A percentile compares a stretch with the other conserved stretches of the same genome.
Evolutionary conservation across 805 yeast species (phyloP).

Genomic region (Schwanniomyces pseudopolymorphus): DNA sequence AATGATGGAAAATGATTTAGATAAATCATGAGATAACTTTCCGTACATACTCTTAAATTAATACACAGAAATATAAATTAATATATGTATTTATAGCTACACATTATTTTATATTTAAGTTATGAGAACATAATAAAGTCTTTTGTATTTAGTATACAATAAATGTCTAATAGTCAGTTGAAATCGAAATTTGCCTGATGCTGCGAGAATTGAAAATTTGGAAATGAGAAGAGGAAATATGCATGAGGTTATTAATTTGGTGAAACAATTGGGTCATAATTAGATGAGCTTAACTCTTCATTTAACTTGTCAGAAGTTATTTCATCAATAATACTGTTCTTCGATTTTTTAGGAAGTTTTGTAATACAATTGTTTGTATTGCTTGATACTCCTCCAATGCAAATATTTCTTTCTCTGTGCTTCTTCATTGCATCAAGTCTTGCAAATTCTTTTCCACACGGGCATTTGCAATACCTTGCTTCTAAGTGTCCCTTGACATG

Average conservation of each 20-base stretch:
- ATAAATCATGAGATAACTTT: neutral
- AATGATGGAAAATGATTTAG: neutral
- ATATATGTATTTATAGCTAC: neutral
- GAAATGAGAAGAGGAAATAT: neutral
- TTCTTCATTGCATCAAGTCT: slow-evolving; percentile 85
- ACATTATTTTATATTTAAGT: neutral
- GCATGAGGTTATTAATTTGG: neutral
- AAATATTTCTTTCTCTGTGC: slow-evolving; percentile 77
- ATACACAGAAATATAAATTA: neutral
- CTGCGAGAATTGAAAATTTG: neutral
- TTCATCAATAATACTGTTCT: slow-evolving; percentile 9
- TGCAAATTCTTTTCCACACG: slow-evolving; percentile 92
- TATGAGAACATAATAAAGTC: neutral
- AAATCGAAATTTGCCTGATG: neutral
- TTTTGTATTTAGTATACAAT: neutral
- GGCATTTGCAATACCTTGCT: slow-evolving; percentile 65
- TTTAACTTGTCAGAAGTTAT: slow-evolving; percentile 10
- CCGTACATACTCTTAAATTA: neutral
- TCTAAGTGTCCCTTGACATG: slow-evolving; percentile 86
- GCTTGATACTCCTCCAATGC: slow-evolving; percentile 64
- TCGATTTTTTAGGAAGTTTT: slow-evolving; percentile 20
- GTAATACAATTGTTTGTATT: slow-evolving; percentile 16
- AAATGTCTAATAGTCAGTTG: neutral
- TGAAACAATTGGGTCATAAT: neutral
- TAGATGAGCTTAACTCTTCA: slow-evolving; percentile 6